Evolutionary conservation across 352 stramenopile species (phyloP), one percentile per base, ranked within the genome.

Genomic region (Phytopythium delawarense): DNA sequence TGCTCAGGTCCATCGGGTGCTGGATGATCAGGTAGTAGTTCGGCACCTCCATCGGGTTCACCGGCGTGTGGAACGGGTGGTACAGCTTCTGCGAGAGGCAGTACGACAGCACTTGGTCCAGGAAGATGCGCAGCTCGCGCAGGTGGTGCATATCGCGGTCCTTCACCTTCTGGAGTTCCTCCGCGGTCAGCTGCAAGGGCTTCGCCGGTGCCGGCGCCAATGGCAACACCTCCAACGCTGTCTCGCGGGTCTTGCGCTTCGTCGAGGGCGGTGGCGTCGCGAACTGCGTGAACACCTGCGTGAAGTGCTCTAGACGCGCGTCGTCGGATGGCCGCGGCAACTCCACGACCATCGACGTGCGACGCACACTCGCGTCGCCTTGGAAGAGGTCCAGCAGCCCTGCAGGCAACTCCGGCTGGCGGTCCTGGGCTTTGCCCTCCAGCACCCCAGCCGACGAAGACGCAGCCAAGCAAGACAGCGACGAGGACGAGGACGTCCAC

Each of bases 11-110:
- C 87, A 97, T 97, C 16, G 89, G 90, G 6, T 75, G 53, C 59
- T 87, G 84, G 54, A 97, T 88, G 60, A 97, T 92, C 48, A 92
- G 48, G 57, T 96, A 94, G 64, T 97, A 97, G 44, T 96, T 88
- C 4, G 88, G 89, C 6, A 97, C 90, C 23, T 76, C 81, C 30
- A 82, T 71, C 15, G 72, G 70, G 44, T 96, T 84, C 50, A 97
- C 87, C 0, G 86, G 84, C 23, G 72, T 72, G 52, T 86, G 75
- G 53, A 96, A 96, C 20, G 81, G 81, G 1, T 70, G 67, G 69
- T 91, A 94, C 12, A 65, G 44, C 50, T 79, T 86, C 59, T 92
- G 77, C 4, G 74, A 76, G n/a, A 72, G 79, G 60, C 84, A 92
- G 64, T 94, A 96, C 57, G 91, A 76, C 12, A 97, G 63, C 28